These are phyloP conservation scores for Scheffersomyces lignosus DNA, from an alignment of 805 yeast genomes.

Conservation along the genomic window DNA sequence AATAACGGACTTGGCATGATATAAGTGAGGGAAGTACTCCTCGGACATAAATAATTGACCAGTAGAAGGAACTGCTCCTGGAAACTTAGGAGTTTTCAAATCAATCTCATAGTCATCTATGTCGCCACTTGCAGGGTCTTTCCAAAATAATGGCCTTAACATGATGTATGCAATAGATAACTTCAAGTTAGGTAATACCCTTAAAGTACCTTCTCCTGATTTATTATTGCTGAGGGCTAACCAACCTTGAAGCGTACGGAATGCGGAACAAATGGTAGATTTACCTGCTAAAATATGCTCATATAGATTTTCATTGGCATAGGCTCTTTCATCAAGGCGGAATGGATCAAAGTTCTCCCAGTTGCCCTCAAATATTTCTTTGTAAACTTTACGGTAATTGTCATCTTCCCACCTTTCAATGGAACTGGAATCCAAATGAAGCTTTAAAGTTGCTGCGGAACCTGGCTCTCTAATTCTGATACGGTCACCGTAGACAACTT, in stretches of 20 bases:
- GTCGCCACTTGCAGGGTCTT: constrained; percentile 4
- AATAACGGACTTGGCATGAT: constrained; percentile 28
- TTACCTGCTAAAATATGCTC: constrained; percentile 11
- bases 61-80: constrained; percentile 38
- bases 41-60: constrained; percentile 31
- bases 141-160: constrained; percentile 40
- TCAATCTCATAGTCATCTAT: constrained; percentile 27
- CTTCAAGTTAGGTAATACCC: constrained; percentile 35
- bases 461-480: constrained; percentile 43
- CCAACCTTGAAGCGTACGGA: constrained; percentile 49
- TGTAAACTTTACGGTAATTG: constrained; percentile 35
- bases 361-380: constrained; percentile 33
- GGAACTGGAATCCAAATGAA: constrained; percentile 45
- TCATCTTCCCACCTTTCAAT: constrained; percentile 48
- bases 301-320: constrained; percentile 34
- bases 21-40: constrained; percentile 34
- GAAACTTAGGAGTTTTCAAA: constrained; percentile 32
- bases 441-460: constrained; percentile 28
- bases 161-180: constrained; percentile 39
- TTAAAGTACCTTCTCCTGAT: constrained; percentile 41
- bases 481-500: constrained; percentile 44
- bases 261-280: constrained; percentile 26
- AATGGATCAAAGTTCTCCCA: constrained; percentile 48
- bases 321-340: constrained; percentile 31
- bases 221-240: constrained; percentile 34